A percentile compares a stretch with the other conserved stretches of the same genome.
Evolutionary conservation across 2,329 filamentous ascomycete genomes (phyloP).

Genomic region (Fusarium redolens): DNA sequence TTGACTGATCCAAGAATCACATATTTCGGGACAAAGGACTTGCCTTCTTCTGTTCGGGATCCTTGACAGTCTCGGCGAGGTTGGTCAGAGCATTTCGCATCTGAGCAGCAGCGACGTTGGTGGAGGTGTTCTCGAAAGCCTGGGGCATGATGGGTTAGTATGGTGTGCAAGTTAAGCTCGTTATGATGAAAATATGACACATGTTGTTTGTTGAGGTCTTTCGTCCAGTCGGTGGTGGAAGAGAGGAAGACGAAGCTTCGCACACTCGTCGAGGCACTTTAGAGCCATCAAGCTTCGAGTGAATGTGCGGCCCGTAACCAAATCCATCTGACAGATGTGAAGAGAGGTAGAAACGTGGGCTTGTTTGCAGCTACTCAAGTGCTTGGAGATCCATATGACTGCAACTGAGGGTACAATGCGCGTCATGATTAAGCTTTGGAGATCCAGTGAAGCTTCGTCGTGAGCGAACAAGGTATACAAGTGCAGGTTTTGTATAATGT

Average conservation of each 20-base stretch:
- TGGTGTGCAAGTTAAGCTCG: background rate
- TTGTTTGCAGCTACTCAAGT: background rate
- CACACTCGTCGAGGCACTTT: background rate
- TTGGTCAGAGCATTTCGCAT: constrained; percentile 98
- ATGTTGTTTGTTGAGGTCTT: background rate
- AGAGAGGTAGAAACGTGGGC: background rate
- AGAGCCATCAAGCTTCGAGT: background rate
- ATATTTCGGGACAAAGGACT: constrained; percentile 37
- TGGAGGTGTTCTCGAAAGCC: constrained; percentile 99
- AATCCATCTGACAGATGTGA: background rate
- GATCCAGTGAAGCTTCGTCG: constrained; percentile 1
- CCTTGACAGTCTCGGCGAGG: constrained; percentile 88
- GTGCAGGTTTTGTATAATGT: background rate
- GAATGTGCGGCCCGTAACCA: constrained; percentile 5
- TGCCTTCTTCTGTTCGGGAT: constrained; percentile 87
- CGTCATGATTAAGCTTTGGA: background rate
- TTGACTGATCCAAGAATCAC: background rate
- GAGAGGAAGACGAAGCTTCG: background rate
- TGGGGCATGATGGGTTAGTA: constrained; percentile 55
- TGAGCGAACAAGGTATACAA: background rate
- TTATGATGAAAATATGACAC: background rate
- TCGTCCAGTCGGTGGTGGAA: background rate
- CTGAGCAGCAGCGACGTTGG: constrained; percentile 96
- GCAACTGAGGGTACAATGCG: background rate
- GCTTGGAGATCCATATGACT: background rate